A percentile compares a stretch with the other conserved stretches of the same genome.
These are phyloP conservation scores for Leishmania gerbilli DNA, from an alignment of 208 protist genomes.

Conservation along the genomic window DNA sequence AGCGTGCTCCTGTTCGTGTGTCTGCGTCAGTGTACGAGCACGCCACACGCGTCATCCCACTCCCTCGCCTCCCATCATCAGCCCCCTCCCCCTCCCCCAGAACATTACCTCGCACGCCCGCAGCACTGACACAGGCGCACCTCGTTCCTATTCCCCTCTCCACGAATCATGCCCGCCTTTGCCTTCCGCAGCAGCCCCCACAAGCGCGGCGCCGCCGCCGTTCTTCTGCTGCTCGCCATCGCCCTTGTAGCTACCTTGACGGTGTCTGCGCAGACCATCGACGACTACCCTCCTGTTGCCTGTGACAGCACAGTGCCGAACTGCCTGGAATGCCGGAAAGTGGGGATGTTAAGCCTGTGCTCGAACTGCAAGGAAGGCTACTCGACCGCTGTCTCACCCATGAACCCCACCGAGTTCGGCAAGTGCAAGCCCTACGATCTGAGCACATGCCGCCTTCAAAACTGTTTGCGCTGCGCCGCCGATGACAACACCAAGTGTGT, in stretches of 20 bases:
- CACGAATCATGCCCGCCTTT: background rate
- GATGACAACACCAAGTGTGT: constrained; percentile 9
- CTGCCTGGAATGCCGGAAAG: constrained; percentile 1
- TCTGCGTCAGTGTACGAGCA: background rate
- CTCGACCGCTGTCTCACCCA: background rate
- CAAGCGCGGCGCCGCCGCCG: background rate
- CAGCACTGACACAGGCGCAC: background rate
- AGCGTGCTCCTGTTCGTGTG: background rate
- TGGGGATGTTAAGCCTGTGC: background rate
- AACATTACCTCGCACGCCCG: background rate
- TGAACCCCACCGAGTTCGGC: background rate
- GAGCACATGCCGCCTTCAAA: background rate
- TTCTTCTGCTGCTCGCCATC: background rate
- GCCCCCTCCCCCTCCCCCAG: background rate
- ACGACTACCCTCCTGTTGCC: background rate
- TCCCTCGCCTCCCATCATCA: background rate
- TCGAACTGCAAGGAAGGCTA: constrained; percentile 1
- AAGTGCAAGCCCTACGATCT: constrained; percentile 3
- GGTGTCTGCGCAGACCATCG: constrained; percentile 2
- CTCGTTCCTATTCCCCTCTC: background rate
- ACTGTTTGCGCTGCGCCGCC: constrained; percentile 4
- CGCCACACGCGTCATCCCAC: background rate
- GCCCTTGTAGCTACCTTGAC: background rate
- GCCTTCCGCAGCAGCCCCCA: background rate
- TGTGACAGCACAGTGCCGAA: background rate